Conservation (phyloP, 208 protist species). For the Trypanosoma rangeli region DNA sequence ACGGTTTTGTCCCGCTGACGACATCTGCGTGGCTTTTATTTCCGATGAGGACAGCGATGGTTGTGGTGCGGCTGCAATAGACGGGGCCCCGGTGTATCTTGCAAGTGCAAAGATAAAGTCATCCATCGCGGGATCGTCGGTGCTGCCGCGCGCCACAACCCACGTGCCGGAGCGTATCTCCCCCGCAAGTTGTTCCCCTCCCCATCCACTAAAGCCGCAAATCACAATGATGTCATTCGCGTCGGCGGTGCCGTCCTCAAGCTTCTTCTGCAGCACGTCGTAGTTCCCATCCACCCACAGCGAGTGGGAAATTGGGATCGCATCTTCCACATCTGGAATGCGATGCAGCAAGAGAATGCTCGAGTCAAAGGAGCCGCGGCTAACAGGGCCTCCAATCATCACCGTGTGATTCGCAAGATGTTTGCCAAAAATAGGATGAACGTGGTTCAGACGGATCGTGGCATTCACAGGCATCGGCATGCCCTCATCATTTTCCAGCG, state of each 20-base stretch:
- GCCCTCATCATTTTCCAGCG: constrained; percentile 55
- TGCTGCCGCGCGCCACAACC: constrained; percentile 44
- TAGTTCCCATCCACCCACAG: constrained; percentile 78
- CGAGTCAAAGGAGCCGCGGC: constrained; percentile 59
- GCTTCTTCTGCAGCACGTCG: constrained; percentile 60
- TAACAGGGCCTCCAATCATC: constrained; percentile 81
- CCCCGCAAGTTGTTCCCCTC: constrained; percentile 64
- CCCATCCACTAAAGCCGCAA: constrained; percentile 82
- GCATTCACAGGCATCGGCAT: constrained; percentile 46
- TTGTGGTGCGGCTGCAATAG: background rate
- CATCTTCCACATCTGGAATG: constrained; percentile 57
- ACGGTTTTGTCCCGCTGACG: background rate
- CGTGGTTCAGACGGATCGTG: constrained; percentile 44
- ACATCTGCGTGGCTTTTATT: background rate
- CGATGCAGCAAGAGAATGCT: constrained; percentile 74
- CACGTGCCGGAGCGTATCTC: constrained; percentile 73
- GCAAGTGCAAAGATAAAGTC: constrained; percentile 62
- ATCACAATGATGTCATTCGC: constrained; percentile 71
- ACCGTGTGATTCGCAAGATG: constrained; percentile 64
- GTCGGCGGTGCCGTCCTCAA: constrained; percentile 48
- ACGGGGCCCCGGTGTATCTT: constrained; percentile 18
- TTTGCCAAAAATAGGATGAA: constrained; percentile 61
- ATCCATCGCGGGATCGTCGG: constrained; percentile 34
- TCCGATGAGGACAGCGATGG: no score
- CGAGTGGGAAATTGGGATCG: constrained; percentile 48